Evolutionary conservation across 306 rosid genomes (phyloP).

Genomic region (Carpinus fangiana): DNA sequence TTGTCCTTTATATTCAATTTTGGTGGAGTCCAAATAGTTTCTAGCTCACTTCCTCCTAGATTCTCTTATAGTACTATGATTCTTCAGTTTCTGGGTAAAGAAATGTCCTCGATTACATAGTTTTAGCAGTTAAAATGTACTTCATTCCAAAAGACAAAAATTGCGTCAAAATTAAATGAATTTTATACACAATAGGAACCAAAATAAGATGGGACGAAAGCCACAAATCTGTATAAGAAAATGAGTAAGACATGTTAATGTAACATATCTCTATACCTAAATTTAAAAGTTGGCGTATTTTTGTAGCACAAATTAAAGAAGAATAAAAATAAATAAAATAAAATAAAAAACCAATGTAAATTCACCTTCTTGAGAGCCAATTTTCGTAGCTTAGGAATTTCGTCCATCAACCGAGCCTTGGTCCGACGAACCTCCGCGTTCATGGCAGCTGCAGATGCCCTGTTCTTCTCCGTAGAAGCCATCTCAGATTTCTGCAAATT

Average conservation of each 20-base stretch:
- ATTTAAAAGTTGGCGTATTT: not conserved
- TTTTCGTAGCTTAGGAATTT: conserved; percentile 72
- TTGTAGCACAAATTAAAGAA: not conserved
- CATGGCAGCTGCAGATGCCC: conserved; percentile 38
- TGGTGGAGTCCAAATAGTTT: not conserved
- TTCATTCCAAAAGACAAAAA: not conserved
- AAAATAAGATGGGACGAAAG: not conserved
- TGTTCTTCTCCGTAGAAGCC: conserved; percentile 40
- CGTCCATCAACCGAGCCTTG: conserved; percentile 69
- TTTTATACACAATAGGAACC: not conserved
- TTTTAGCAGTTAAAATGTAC: not conserved
- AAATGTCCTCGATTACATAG: conserved; percentile 3
- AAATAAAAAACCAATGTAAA: not conserved
- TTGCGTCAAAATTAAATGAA: not conserved
- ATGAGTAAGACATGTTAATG: not conserved
- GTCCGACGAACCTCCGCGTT: conserved; percentile 45
- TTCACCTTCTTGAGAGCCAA: conserved; percentile 67
- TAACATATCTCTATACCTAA: not conserved
- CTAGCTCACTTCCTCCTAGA: conserved; percentile 10
- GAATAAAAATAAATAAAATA: not conserved
- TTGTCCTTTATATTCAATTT: not conserved
- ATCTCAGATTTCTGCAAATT: conserved; percentile 38
- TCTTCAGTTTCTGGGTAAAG: not conserved
- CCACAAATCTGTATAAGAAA: not conserved
- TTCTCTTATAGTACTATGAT: conserved; percentile 11